Evolutionary conservation across 2,329 filamentous ascomycete genomes (phyloP), one percentile per base, ranked within the genome.

Genomic region (Aspergillus sp.): DNA sequence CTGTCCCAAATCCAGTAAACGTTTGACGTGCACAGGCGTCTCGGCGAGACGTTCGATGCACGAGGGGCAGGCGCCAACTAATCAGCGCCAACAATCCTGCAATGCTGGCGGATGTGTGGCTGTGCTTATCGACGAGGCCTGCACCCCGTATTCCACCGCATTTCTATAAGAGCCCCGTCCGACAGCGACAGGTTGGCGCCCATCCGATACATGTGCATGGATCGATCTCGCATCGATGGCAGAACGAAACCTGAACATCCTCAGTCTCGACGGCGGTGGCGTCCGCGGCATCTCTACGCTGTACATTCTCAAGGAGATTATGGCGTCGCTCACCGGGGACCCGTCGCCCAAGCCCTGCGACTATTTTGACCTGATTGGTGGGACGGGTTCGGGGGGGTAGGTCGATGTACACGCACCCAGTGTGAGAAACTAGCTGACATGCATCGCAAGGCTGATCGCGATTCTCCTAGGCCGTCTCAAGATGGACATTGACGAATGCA

Each of bases 381-480:
- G 71, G 0, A 72, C 68, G 0, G 66, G 67, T 20, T 70, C 70
- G 2, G 70, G 70, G 47, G 70, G 70, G 71, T 73, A 48, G 40
- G 64, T 56, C 55, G 58, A 16, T 10, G 20, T 40, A 3, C 5
- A 16, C 17, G 6, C 20, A 23, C 45, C 5, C 13, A 7, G 29
- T n/a, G 6, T 4, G 14, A 17, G 10, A 5, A 14, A 21, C 3
- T 7, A 17, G 17, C 36, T 31, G 17, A 16, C 20, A 20, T 6
- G n/a, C 14, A 2, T 13, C 11, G 10, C 16, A 21, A 78, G 76
- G 0, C 62, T 80, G 7, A 74, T 80, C 9, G 76, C 77, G 2
- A 71, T 80, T 31, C 75, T 81, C 69, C 68, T 80, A 4, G 76
- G 76, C 1, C 70, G 75, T 2, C 63, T 81, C 1, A 60, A 71